Evolutionary conservation across 441 rosid species (phyloP).

Genomic region (Manihot esculenta): DNA sequence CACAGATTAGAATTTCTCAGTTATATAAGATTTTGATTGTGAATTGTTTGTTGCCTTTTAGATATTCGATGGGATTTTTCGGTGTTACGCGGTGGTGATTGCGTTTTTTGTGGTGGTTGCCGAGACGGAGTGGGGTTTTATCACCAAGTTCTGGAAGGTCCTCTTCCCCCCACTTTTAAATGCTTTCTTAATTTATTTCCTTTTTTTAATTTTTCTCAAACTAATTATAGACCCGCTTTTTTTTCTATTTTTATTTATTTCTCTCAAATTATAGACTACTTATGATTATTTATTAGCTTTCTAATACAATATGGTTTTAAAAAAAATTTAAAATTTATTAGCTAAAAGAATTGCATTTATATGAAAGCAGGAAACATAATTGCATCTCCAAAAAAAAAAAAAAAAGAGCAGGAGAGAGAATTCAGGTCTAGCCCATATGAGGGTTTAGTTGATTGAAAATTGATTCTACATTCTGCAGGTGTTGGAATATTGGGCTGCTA

Average conservation of each 20-base stretch:
- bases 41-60: conserved; percentile 17
- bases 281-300: no score
- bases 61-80: conserved; percentile 85
- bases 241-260: no score
- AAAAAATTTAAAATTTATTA: no score
- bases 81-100: conserved; percentile 82
- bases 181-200: no score
- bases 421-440: not conserved
- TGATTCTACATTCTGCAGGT: conserved; percentile 46
- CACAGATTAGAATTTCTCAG: not conserved
- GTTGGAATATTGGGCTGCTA: conserved; percentile 88
- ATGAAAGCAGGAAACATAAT: no score
- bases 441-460: not conserved
- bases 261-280: no score
- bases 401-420: no score
- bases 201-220: no score
- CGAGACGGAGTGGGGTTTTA: conserved; percentile 90
- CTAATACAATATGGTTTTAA: no score
- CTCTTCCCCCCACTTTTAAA: not conserved
- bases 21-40: not conserved
- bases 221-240: no score
- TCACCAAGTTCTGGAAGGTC: conserved; percentile 77
- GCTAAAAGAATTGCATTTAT: no score
- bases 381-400: no score
- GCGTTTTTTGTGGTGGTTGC: conserved; percentile 66